Percentiles rank a stretch among this genome's conserved stretches.
phyloP scores from a whole-genome alignment of 2,329 filamentous ascomycete species.

The Escovopsis weberi region DNA sequence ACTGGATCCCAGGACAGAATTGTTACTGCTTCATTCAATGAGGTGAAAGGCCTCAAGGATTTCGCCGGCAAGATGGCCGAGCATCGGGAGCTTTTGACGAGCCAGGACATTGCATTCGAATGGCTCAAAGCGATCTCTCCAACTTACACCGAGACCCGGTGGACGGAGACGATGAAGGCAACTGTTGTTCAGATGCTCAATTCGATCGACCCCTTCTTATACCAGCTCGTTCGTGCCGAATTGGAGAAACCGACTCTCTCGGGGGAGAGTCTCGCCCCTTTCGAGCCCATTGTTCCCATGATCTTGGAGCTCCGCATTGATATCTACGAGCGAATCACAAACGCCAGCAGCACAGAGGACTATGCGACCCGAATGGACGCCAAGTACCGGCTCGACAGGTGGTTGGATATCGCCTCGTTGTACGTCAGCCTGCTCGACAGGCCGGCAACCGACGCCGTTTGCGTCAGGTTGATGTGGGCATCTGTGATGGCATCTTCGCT shows the following conservation, averaged over 20 bases:
- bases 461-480: constrained; percentile 43
- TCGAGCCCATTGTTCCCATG: constrained; percentile 38
- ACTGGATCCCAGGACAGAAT: constrained; percentile 35
- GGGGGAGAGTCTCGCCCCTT: constrained; percentile 13
- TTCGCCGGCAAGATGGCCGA: constrained; percentile 37
- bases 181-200: constrained; percentile 42
- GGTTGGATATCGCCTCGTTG: constrained; percentile 35
- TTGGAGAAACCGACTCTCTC: constrained; percentile 17
- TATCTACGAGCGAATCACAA: constrained; percentile 43
- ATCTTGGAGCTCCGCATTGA: constrained; percentile 48
- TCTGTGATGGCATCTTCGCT: constrained; percentile 39
- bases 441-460: constrained; percentile 23
- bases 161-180: constrained; percentile 43
- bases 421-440: constrained; percentile 24
- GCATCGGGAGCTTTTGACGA: constrained; percentile 31
- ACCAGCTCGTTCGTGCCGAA: constrained; percentile 30
- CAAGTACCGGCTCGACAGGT: constrained; percentile 33
- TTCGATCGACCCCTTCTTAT: constrained; percentile 36
- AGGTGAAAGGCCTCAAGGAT: constrained; percentile 32
- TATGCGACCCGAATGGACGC: constrained; percentile 33
- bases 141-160: constrained; percentile 39
- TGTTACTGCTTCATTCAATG: constrained; percentile 34
- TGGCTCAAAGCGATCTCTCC: constrained; percentile 37
- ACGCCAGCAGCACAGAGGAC: constrained; percentile 40
- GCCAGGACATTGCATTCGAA: constrained; percentile 43